Evolutionary conservation across 192 early-diverging fungal genomes (phyloP), one percentile per base, ranked within the genome.

Genomic region (Coemansia sp.): DNA sequence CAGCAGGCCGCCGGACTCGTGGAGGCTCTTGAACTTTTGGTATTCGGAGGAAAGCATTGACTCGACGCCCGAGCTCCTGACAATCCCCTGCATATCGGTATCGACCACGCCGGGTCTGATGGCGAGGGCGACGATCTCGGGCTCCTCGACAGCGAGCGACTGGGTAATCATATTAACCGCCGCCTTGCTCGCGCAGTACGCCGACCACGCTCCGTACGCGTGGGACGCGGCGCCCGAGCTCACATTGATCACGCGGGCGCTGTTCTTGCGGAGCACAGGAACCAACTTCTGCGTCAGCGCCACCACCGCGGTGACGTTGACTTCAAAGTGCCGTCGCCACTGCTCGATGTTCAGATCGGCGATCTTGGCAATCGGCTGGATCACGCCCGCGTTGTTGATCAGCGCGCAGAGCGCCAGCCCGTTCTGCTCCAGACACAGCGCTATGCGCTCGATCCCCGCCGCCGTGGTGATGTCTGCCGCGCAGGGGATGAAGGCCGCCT

Each of bases 81-180:
- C 89, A 5, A 71, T 11, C 0, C 18, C 65, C 67, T 96, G 93
- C 94, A 98, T 96, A 15, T 89, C 92, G 6, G 94, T 98, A 53
- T 94, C 92, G 19, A 98, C 89, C 6, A 91, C 91, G 48, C 95
- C 95, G 0, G 96, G 95, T 12, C 92, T 85, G 37, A 98, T 26
- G 1, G 91, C 86, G 61, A 96, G 63, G 2, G 87, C 66, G 0
- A 85, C 84, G 5, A 96, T 52, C 21, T 86, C 76, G 1, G 88
- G 81, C 78, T 96, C 94, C 70, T 96, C 96, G 2, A 77, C 57
- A 3, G 87, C 90, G 8, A 98, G 64, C 0, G 70, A 76, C 37
- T 70, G 60, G 0, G 88, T 85, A 43, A 95, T 71, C 86, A 91
- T 91, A 72, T 94, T 93, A 9, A 94, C 56, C 0, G 91, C 90